These are phyloP conservation scores for Leccinum subrobustum DNA, from an alignment of 1,284 basidiomycete species.

Conservation along the genomic window DNA sequence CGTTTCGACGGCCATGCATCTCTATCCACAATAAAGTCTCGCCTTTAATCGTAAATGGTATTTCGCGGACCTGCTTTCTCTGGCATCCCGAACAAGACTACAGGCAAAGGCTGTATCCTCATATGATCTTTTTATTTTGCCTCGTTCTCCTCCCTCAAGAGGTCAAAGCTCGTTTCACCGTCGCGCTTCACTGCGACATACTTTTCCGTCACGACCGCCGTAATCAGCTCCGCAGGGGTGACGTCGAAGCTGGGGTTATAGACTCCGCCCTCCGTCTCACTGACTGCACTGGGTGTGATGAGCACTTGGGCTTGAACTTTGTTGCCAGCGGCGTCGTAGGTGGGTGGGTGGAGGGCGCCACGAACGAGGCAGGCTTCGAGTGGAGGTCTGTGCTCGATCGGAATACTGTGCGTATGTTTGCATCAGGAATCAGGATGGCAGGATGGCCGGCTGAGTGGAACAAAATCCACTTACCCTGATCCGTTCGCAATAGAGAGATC, in stretches of 20 bases:
- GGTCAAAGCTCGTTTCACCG: slow-evolving; percentile 52
- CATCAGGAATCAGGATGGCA: not conserved
- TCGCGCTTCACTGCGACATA: slow-evolving; percentile 71
- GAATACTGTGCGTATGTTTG: slow-evolving; percentile 57
- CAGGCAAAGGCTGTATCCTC: not conserved
- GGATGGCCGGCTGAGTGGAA: not conserved
- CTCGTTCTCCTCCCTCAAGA: slow-evolving; percentile 29
- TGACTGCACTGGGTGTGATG: slow-evolving; percentile 66
- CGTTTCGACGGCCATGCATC: too few relatives aligned
- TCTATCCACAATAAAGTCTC: too few relatives aligned
- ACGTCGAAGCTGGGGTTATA: slow-evolving; percentile 96
- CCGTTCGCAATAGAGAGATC: slow-evolving; percentile 80
- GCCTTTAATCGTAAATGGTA: too few relatives aligned
- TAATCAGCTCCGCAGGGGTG: slow-evolving; percentile 81
- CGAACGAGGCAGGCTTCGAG: slow-evolving; percentile 86
- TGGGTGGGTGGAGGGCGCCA: slow-evolving; percentile 64
- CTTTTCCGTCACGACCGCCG: slow-evolving; percentile 88
- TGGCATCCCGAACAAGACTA: too few relatives aligned
- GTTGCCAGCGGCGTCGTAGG: slow-evolving; percentile 39
- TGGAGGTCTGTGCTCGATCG: slow-evolving; percentile 86
- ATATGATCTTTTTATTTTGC: not conserved
- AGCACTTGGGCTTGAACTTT: slow-evolving; percentile 66
- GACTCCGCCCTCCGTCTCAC: slow-evolving; percentile 42
- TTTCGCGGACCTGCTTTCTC: too few relatives aligned
- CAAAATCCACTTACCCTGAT: slow-evolving; percentile 49